Conservation (phyloP, 257 asterid genomes). For the Haberlea rhodopensis region DNA sequence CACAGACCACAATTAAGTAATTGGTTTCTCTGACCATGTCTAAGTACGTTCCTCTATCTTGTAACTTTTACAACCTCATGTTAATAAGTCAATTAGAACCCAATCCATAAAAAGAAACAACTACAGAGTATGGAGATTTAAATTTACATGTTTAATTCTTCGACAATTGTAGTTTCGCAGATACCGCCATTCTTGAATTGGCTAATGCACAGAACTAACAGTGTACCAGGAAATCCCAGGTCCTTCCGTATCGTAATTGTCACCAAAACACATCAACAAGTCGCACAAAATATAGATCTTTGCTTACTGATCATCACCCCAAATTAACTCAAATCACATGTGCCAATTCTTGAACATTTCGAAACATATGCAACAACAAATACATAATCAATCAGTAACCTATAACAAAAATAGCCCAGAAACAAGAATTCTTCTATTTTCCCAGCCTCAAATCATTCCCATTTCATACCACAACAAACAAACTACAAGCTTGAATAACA, state of each 20-base stretch:
- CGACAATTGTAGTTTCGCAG: neutral
- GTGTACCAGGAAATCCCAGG: neutral
- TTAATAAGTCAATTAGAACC: neutral
- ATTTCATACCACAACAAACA: slow-evolving; percentile 1
- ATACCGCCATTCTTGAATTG: neutral
- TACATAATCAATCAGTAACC: no score
- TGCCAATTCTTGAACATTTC: neutral
- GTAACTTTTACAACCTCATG: neutral
- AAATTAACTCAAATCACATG: no score
- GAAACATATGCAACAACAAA: neutral
- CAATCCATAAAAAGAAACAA: neutral
- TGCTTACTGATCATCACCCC: no score
- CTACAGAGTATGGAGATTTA: neutral
- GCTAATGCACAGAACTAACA: neutral
- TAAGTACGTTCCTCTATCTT: no score
- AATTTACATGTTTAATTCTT: no score
- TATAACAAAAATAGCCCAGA: neutral
- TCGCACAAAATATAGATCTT: no score
- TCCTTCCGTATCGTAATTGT: neutral
- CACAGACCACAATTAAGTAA: no score
- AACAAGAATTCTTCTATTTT: neutral
- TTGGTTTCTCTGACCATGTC: neutral
- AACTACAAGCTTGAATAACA: neutral
- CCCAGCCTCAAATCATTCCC: neutral
- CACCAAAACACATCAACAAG: no score